Conservation (phyloP, 331 rosid genomes). For the Spiraea crenata region DNA sequence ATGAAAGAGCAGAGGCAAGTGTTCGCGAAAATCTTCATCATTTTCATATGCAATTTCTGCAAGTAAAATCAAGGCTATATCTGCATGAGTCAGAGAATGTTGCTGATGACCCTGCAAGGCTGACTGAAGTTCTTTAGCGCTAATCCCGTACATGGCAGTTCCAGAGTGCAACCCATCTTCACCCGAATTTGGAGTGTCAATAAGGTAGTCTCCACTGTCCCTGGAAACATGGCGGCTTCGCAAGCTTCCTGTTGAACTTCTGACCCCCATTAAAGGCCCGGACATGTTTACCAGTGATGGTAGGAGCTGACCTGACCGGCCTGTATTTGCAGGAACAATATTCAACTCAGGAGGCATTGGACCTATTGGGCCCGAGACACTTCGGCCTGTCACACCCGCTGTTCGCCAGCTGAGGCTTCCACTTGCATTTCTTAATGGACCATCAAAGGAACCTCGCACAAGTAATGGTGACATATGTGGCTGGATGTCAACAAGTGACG, state of each 20-base stretch:
- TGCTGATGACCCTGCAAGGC: constrained; percentile 99
- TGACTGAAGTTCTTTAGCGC: constrained; percentile 94
- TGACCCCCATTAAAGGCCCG: constrained; percentile 97
- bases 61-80: constrained; percentile 94
- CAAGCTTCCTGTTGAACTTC: constrained; percentile 95
- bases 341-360: constrained; percentile 98
- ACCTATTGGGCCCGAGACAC: constrained; percentile 94
- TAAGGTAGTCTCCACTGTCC: constrained; percentile 97
- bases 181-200: constrained; percentile 97
- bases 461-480: constrained; percentile 99
- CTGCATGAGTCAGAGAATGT: constrained; percentile 96
- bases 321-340: constrained; percentile 80
- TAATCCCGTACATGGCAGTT: constrained; percentile 63
- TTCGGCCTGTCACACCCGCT: constrained; percentile 91
- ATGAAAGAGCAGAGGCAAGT: constrained; percentile 92
- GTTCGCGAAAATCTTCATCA: constrained; percentile 99
- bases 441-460: constrained; percentile 98
- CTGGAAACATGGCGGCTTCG: constrained; percentile 98
- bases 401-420: constrained; percentile 99
- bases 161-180: constrained; percentile 83
- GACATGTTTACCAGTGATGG: constrained; percentile 96
- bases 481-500: constrained; percentile 85
- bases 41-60: constrained; percentile 99
- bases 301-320: constrained; percentile 94
- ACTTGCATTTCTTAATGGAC: constrained; percentile 95